Base-by-base conservation (phyloP, 305 asterid genomes). In the Plantago coronopus region DNA sequence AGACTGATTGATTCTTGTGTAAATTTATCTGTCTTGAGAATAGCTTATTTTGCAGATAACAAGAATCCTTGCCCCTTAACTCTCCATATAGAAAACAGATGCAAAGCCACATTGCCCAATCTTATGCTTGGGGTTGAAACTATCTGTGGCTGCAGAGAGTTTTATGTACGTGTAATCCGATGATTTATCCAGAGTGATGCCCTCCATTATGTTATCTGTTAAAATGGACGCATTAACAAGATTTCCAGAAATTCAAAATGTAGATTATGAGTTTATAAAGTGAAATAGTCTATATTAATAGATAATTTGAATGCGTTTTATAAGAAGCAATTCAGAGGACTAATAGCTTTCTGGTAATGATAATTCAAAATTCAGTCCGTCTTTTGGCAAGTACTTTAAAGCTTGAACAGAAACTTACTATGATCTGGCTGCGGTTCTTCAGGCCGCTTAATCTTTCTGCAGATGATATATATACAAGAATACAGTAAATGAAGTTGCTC, bases 31-130 rank as follows among this genome's bases (percentile, higher is more conserved):
- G 71, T 61, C 74, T 64, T 89, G 48, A 82, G 66, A 27, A 84
- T 81, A 63, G 97, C 97, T 66, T 79, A 83, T 66, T 79, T 79
- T 63, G 80, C 97, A 4, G 97, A 82, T 69, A 57, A 10, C 31
- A 14, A 50, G 7, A 18, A 69, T 85, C 95, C 97, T 89, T 86
- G 69, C 88, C 95, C 66, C 95, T 75, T 31, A 89, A 68, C 70
- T 81, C 94, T n/a, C 70, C 95, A n/a, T n/a, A 29, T 76, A 82
- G 72, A 48, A 89, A 66, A 89, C 97, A 51, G 87, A 58, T 57
- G 87, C 97, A 64, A 80, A 89, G 31, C 95, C 96, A 59, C 96
- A 95, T 81, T 83, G 94, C 17, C 96, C 96, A 8, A 86, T 89
- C 67, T 86, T 84, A 53, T 75, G 48, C 45, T 79, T 75, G 17